Percentiles rank a stretch among this genome's conserved stretches.
phyloP scores from a whole-genome alignment of 305 asterid genomes.

The Stenogyne calaminthoides region DNA sequence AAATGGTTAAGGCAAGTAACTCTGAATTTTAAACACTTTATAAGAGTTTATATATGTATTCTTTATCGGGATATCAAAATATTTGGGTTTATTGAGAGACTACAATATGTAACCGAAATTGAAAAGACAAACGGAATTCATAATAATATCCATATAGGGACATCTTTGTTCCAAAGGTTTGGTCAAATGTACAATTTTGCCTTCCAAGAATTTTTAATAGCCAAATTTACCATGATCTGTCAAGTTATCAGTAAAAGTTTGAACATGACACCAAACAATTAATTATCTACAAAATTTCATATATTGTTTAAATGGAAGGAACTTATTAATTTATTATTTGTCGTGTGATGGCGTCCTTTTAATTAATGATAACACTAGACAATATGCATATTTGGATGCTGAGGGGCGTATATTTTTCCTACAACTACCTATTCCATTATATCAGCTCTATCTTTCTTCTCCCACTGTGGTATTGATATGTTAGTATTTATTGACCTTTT shows the following conservation, averaged over 20 bases:
- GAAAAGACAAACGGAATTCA: background rate
- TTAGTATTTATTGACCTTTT: background rate
- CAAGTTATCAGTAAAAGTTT: background rate
- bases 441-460: background rate
- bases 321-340: background rate
- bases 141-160: background rate
- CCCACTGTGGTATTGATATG: background rate
- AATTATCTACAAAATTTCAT: background rate
- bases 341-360: background rate
- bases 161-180: background rate
- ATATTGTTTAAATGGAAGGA: background rate
- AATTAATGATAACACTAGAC: background rate
- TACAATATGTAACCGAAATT: background rate
- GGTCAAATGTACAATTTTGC: background rate
- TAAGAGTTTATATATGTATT: background rate
- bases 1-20: slow-evolving; percentile 84
- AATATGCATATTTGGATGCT: background rate
- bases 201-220: background rate
- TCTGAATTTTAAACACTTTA: background rate
- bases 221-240: background rate
- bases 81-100: background rate
- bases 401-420: background rate
- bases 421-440: background rate
- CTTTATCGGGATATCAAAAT: background rate
- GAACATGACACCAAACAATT: background rate